Conservation (phyloP, 148 eudicot genomes). For the Chenopodium formosanum region DNA sequence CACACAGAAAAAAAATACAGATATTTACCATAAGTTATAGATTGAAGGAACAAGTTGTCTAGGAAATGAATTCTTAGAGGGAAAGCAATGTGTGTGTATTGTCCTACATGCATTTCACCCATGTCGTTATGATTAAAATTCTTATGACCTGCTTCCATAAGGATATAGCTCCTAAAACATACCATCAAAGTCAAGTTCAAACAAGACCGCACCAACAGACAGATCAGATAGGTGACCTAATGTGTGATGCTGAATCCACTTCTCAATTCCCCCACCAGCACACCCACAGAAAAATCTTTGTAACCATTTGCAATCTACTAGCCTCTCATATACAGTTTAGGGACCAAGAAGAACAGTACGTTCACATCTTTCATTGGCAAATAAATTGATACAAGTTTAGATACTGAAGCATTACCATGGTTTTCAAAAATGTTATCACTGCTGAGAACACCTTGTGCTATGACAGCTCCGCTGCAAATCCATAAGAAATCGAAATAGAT, state of each 20-base stretch:
- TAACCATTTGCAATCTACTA: not conserved
- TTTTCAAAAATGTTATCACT: slow-evolving; percentile 48
- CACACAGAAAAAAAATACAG: too few relatives aligned
- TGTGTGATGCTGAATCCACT: not conserved
- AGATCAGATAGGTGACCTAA: not conserved
- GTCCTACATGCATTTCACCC: too few relatives aligned
- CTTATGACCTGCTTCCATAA: too few relatives aligned
- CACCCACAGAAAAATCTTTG: not conserved
- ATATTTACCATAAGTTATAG: too few relatives aligned
- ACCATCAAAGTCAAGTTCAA: too few relatives aligned
- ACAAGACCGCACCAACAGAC: too few relatives aligned
- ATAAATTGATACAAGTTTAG: not conserved
- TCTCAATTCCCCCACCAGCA: not conserved
- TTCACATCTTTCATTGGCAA: not conserved
- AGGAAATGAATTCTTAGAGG: too few relatives aligned
- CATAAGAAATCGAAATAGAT: not conserved
- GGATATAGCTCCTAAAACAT: too few relatives aligned
- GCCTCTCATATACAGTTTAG: not conserved
- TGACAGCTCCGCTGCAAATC: slow-evolving; percentile 79
- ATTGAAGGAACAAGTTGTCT: too few relatives aligned
- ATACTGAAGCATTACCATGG: slow-evolving; percentile 50
- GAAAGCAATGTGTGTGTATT: too few relatives aligned
- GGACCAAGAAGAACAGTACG: not conserved
- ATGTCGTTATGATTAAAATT: too few relatives aligned
- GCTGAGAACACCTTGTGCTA: slow-evolving; percentile 77